These are phyloP conservation scores for Pythium myriotylum DNA, from an alignment of 352 stramenopile genomes.

Conservation along the genomic window DNA sequence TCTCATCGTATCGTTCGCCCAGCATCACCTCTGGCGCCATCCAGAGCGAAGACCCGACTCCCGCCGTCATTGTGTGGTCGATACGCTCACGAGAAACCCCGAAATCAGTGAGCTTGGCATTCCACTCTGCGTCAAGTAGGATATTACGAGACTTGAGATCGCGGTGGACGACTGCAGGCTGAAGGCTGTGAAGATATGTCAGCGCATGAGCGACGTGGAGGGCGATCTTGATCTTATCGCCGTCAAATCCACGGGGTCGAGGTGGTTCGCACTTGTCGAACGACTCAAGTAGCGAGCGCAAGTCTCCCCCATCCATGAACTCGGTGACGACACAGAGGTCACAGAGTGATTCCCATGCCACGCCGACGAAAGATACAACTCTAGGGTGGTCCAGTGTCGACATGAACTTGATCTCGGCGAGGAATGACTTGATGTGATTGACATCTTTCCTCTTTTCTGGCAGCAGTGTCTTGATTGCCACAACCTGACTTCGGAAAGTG, in stretches of 20 bases:
- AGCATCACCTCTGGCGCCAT: conserved; percentile 61
- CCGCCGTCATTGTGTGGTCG: conserved; percentile 48
- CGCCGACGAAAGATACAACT: conserved; percentile 18
- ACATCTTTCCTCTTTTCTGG: background rate
- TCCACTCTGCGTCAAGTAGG: conserved; percentile 31
- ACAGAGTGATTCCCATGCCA: conserved; percentile 18
- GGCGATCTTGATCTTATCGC: conserved; percentile 45
- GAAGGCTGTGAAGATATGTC: conserved; percentile 55
- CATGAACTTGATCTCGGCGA: conserved; percentile 14
- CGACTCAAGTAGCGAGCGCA: conserved; percentile 22
- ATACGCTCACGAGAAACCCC: conserved; percentile 42
- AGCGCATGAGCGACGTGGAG: conserved; percentile 45
- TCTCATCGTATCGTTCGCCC: conserved; percentile 46
- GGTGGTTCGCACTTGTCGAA: conserved; percentile 6
- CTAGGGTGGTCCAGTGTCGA: conserved; percentile 1
- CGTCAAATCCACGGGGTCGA: conserved; percentile 34
- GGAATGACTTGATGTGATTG: conserved; percentile 13
- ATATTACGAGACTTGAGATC: conserved; percentile 72
- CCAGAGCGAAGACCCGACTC: conserved; percentile 41
- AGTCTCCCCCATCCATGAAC: conserved; percentile 35
- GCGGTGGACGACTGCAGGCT: conserved; percentile 44
- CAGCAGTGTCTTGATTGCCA: conserved; percentile 13
- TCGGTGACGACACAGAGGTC: conserved; percentile 31
- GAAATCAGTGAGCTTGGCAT: conserved; percentile 65
- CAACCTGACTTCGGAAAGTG: background rate